Conservation (phyloP, 2,329 filamentous ascomycete genomes). For the Fusarium begoniae region DNA sequence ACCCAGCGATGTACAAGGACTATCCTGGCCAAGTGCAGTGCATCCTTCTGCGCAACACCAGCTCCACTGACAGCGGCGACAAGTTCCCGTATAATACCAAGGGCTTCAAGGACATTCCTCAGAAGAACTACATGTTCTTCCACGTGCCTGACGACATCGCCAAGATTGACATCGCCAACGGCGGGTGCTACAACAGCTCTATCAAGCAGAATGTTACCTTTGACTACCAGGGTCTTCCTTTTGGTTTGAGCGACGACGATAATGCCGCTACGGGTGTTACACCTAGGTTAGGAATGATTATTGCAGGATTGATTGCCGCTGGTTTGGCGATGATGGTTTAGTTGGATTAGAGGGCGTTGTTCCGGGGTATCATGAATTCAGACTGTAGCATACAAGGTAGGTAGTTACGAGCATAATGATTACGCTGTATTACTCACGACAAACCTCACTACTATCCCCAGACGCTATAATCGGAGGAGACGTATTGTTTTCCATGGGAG, state of each 20-base stretch:
- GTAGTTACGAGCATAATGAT: slow-evolving; percentile 12
- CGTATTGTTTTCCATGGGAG: not conserved
- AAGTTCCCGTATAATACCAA: slow-evolving; percentile 79
- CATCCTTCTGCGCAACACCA: slow-evolving; percentile 80
- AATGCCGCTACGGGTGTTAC: slow-evolving; percentile 44
- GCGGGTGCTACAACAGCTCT: slow-evolving; percentile 72
- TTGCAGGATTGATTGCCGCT: slow-evolving; percentile 30
- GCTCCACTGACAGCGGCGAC: slow-evolving; percentile 71
- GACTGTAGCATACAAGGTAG: not conserved
- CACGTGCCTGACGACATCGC: slow-evolving; percentile 73
- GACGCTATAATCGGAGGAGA: not conserved
- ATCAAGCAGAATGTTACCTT: slow-evolving; percentile 79
- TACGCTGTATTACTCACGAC: not conserved
- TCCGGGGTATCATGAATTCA: not conserved
- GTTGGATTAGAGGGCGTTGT: not conserved
- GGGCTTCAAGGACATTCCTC: slow-evolving; percentile 73
- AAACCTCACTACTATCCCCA: too few relatives aligned
- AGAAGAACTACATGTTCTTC: slow-evolving; percentile 83
- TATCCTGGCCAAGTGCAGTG: slow-evolving; percentile 79
- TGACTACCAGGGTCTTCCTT: slow-evolving; percentile 67
- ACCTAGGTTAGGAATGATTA: slow-evolving; percentile 32
- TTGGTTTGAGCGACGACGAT: slow-evolving; percentile 50
- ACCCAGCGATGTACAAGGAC: slow-evolving; percentile 68
- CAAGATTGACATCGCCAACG: slow-evolving; percentile 71
- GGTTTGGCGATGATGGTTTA: slow-evolving; percentile 37